A percentile compares a stretch with the other conserved stretches of the same genome.
These are phyloP conservation scores for Aspergillus felis DNA, from an alignment of 2,329 filamentous ascomycete species.

Conservation along the genomic window DNA sequence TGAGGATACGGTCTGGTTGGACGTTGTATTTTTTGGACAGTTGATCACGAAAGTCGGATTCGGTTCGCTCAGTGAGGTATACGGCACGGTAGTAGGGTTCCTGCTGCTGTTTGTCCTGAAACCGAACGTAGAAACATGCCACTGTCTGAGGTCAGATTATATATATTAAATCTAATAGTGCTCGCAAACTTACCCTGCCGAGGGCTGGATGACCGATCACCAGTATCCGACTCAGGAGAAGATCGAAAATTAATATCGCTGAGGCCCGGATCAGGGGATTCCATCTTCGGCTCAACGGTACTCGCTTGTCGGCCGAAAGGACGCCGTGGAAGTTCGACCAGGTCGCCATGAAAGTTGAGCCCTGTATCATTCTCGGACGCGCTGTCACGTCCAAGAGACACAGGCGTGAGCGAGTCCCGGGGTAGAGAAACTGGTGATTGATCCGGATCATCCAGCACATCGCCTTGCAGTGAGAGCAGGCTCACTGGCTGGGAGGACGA, in stretches of 20 bases:
- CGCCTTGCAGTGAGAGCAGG: slow-evolving; percentile 31
- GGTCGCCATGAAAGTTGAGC: not conserved
- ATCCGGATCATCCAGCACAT: slow-evolving; percentile 36
- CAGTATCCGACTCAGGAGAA: not conserved
- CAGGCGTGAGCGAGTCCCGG: slow-evolving; percentile 17
- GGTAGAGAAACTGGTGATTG: slow-evolving; percentile 30
- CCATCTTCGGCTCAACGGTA: not conserved
- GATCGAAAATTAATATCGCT: not conserved
- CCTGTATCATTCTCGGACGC: not conserved
- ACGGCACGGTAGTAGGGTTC: slow-evolving; percentile 71
- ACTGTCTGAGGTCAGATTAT: slow-evolving; percentile 37
- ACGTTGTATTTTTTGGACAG: slow-evolving; percentile 74
- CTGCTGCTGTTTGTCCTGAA: slow-evolving; percentile 42
- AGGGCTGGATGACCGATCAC: not conserved
- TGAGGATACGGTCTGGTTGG: slow-evolving; percentile 63
- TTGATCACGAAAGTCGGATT: slow-evolving; percentile 65
- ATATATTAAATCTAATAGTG: not conserved
- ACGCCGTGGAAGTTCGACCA: not conserved
- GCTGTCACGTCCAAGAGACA: not conserved
- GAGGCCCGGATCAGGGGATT: not conserved
- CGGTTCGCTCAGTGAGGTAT: slow-evolving; percentile 70
- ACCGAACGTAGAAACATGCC: slow-evolving; percentile 77
- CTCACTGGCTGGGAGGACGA: slow-evolving; percentile 32
- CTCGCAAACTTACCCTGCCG: not conserved
- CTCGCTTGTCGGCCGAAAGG: not conserved